Evolutionary conservation across 768 basidiomycete genomes (phyloP), one percentile per base, ranked within the genome.

Genomic region (Collybiopsis confluens): DNA sequence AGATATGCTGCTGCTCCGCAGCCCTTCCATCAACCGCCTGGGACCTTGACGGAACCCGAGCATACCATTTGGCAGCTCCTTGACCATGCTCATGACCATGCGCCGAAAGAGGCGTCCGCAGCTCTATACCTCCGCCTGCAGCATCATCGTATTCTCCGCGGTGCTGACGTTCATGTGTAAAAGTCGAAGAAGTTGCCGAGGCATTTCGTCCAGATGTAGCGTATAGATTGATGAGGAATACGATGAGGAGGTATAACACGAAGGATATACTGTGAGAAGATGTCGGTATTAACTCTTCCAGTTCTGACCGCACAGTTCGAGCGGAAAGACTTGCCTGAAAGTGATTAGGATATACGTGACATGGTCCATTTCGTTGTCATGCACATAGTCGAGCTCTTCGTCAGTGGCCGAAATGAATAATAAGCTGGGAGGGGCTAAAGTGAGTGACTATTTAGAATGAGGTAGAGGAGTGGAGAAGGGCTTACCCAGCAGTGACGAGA

Each of bases 381-480:
- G 76, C 3, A 87, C 80, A 56, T 77, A 88, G 23, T 77, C 62
- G 26, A 96, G 71, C 66, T 96, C 91, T 70, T 98, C 94, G 64
- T 98, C 92, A 0, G 95, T 97, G 0, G 87, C 95, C 13, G 88
- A 89, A 83, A 96, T 92, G 75, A 98, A 97, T 16, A 92, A 69
- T 2, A 93, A 68, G 5, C 90, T 88, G 54, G 1, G 28, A n/a
- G 52, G 1, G 54, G 26, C n/a, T 54, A 33, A 35, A 45, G 18
- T 8, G 23, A 40, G 26, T 53, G 28, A 52, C 24, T 7, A 35
- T 8, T 48, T 13, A 36, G 35, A 36, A 20, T 7, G 15, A 24
- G n/a, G n/a, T n/a, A n/a, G n/a, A 13, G 28, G 28, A 16, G 16
- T n/a, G 18, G 18, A 15, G 23, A 30, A 47, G n/a, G n/a, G 18